Evolutionary conservation across 352 stramenopile species (phyloP), one percentile per base, ranked within the genome.

Genomic region (Globisporangium iwayamae): DNA sequence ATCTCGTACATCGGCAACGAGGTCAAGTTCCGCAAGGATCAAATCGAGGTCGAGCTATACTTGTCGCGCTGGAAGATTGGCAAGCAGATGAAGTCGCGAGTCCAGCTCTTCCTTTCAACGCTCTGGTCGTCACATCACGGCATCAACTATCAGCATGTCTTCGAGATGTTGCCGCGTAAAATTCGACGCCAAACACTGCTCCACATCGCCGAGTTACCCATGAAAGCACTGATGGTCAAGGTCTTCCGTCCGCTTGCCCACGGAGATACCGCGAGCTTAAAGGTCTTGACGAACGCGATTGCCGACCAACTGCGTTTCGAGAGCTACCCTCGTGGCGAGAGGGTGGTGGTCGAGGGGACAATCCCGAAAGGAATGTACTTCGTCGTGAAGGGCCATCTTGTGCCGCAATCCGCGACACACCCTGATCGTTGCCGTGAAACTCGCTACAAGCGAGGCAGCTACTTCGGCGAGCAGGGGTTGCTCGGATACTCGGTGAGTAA

Each of bases 311-410:
- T 92, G 9, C 75, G 72, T 18, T 90, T 89, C 51, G 75, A 90
- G 64, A 72, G 78, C 16, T 92, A 88, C 47, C 81, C 81, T 13
- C 77, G 80, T 22, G 81, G 85, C 48, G 83, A 91, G 34, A 75
- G 62, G 7, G 78, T 90, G 18, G 62, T 91, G 11, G 63, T 81
- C 28, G 81, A 92, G 70, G 83, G 83, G 1, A 85, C 70, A 22
- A 83, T 90, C 52, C 70, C 76, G 2, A 86, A 83, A 41, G 72
- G 78, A 28, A 87, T 90, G 79, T 92, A 85, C 66, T 90, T 92
- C 52, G 79, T 92, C 22, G 72, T 87, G 6, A 79, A 83, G 48
- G 83, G 83, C 1, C 32, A 78, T 22, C 65, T 92, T 0, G 56
- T 83, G 0, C 67, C 28, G 34, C 60, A 11, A 46, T 57, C 51